Base-by-base conservation (phyloP, 768 basidiomycete genomes). In the Guyanaporus albipodus region DNA sequence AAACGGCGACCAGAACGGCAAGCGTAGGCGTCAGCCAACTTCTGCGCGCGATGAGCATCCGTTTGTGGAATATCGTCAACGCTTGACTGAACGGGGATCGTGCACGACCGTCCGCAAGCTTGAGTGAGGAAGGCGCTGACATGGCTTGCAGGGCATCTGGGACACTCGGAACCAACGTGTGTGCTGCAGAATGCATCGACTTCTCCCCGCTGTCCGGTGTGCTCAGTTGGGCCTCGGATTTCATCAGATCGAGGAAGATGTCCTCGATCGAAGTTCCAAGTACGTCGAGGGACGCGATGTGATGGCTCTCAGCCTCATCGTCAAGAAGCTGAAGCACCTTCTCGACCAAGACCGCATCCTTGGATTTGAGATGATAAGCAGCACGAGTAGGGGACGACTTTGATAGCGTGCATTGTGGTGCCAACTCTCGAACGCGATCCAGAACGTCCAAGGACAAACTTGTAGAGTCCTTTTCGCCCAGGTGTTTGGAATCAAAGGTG, bases 191-290 rank as follows among this genome's bases (percentile, higher is more conserved):
- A 17, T 46, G 38, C 27, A 55, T 49, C 15, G 53, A 59, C 34
- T 58, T 54, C 12, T 60, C 50, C 3, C 49, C 52, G 12, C 71
- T 65, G 22, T 75, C 67, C 14, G 27, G 36, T 2, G 38, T 56
- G 19, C 33, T 45, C 1, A 12, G 22, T 28, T n/a, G 46, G 23
- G 15, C 36, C 42, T 62, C 58, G 4, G 73, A 68, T 38, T 64
- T 64, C 85, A 89, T 87, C 15, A 91, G 65, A 32, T 76, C 73
- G 17, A 91, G 72, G 69, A 91, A 91, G 36, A 91, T 85, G 46
- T 89, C 85, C 62, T 91, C 88, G 32, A 91, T 83, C 8, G 85
- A 79, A 1, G 87, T 83, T 9, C 85, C 82, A 18, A 85, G 65
- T 19, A 88, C 73, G 45, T 88, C 83, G 56, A 83, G 86, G 0